phyloP scores from a whole-genome alignment of 73 alveolate species.

The Paraurostyla sp. region DNA sequence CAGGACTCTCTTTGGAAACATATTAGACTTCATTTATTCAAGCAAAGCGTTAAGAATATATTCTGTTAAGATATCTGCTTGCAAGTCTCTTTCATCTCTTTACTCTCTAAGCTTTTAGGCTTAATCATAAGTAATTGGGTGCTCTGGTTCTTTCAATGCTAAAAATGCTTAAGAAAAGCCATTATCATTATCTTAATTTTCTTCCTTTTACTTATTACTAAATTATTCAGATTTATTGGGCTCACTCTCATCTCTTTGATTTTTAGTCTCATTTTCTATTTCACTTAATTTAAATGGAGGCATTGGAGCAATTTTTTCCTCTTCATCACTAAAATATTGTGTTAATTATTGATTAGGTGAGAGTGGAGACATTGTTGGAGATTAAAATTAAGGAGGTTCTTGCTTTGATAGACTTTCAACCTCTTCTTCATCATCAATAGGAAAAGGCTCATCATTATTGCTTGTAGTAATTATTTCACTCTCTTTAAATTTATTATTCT shows the following conservation, averaged over 20 bases:
- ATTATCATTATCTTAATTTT: not conserved
- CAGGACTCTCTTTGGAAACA: conserved; percentile 60
- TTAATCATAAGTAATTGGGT: not conserved
- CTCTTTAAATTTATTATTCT: too few species aligned
- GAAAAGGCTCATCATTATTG: conserved; percentile 18
- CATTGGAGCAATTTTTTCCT: conserved; percentile 3
- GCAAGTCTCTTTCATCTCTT: not conserved
- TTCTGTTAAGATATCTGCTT: conserved; percentile 48
- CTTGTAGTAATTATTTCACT: not conserved
- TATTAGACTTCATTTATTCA: conserved; percentile 18
- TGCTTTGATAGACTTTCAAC: conserved; percentile 1
- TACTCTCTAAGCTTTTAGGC: not conserved
- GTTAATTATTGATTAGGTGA: conserved; percentile 5
- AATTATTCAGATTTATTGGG: not conserved
- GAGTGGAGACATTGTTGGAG: conserved; percentile 19
- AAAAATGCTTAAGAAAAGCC: conserved; percentile 21
- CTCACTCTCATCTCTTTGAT: not conserved
- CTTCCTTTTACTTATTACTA: not conserved
- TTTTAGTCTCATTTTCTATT: not conserved
- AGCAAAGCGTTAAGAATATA: not conserved
- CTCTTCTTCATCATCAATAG: conserved; percentile 46
- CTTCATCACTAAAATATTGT: conserved; percentile 8
- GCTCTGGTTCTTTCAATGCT: conserved; percentile 60
- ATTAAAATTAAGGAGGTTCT: conserved; percentile 52
- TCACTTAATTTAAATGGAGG: conserved; percentile 1